These are phyloP conservation scores for Penicillium arizonense DNA, from an alignment of 495 filamentous ascomycete species.

Conservation along the genomic window DNA sequence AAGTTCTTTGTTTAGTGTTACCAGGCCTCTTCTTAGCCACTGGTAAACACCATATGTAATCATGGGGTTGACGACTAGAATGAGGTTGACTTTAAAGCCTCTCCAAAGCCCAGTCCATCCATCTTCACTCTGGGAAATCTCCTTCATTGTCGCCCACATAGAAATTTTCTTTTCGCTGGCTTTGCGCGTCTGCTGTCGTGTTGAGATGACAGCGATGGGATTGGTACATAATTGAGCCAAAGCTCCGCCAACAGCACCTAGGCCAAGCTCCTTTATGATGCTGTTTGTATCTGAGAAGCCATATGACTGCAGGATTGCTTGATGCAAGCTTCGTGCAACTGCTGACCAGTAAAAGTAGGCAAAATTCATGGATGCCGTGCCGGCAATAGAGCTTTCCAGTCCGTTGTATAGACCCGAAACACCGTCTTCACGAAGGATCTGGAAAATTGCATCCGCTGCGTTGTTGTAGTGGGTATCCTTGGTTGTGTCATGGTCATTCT, in stretches of 20 bases:
- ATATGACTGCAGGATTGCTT: background rate
- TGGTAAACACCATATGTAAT: conserved; percentile 96
- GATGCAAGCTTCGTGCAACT: conserved; percentile 2
- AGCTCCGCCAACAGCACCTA: conserved; percentile 80
- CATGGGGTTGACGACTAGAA: conserved; percentile 76
- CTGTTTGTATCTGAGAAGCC: conserved; percentile 7
- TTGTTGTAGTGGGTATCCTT: background rate
- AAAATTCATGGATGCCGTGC: conserved; percentile 21
- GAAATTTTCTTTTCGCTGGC: conserved; percentile 68
- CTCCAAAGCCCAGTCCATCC: conserved; percentile 73
- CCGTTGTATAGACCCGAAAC: conserved; percentile 11
- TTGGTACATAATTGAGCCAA: conserved; percentile 88
- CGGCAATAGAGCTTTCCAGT: conserved; percentile 9
- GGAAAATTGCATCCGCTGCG: background rate
- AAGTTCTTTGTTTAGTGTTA: conserved; percentile 63
- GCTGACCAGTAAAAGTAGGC: conserved; percentile 22
- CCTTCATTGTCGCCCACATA: conserved; percentile 72
- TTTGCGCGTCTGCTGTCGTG: conserved; percentile 77
- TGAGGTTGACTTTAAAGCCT: conserved; percentile 46
- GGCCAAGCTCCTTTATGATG: conserved; percentile 31
- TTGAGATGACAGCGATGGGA: conserved; percentile 86
- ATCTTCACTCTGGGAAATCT: conserved; percentile 79
- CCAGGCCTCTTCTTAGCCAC: conserved; percentile 67
- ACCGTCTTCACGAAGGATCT: conserved; percentile 13
- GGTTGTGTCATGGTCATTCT: background rate